Conservation (phyloP, 2,329 filamentous ascomycete genomes). For the Clarireedia monteithiana region DNA sequence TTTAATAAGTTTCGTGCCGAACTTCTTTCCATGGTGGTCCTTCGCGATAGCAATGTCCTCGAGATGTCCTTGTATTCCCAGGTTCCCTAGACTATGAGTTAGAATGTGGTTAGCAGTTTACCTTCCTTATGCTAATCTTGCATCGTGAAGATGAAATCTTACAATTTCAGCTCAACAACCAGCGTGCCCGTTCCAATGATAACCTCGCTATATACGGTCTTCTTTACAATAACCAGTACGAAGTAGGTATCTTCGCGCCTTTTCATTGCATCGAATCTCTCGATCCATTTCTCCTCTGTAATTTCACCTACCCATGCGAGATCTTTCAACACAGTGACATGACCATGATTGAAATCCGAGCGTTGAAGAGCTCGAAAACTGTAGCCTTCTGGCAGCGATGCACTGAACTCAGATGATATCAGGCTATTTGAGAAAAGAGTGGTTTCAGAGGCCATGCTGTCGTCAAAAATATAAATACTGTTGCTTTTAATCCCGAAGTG, state of each 20-base stretch:
- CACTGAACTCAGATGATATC: slow-evolving; percentile 1
- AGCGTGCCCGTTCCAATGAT: slow-evolving; percentile 84
- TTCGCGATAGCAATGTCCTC: slow-evolving; percentile 93
- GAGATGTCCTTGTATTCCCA: slow-evolving; percentile 83
- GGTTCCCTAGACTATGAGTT: slow-evolving; percentile 57
- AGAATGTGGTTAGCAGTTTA: neutral
- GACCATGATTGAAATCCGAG: slow-evolving; percentile 1
- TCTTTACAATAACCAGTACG: slow-evolving; percentile 59
- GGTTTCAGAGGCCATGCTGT: neutral
- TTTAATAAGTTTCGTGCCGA: slow-evolving; percentile 85
- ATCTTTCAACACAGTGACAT: slow-evolving; percentile 4
- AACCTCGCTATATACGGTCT: slow-evolving; percentile 51
- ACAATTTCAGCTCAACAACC: slow-evolving; percentile 91
- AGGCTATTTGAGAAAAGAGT: neutral
- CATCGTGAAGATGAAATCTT: slow-evolving; percentile 30
- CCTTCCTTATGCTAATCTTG: too few relatives aligned
- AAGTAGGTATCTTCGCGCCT: slow-evolving; percentile 60
- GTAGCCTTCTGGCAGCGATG: slow-evolving; percentile 1
- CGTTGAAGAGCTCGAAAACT: slow-evolving; percentile 7
- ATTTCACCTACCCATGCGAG: slow-evolving; percentile 64
- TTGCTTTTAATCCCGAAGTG: neutral
- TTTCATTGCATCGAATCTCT: slow-evolving; percentile 74
- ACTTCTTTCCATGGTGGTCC: slow-evolving; percentile 93
- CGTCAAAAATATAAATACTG: neutral
- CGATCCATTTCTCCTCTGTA: slow-evolving; percentile 61